Conservation (phyloP, 2,329 filamentous ascomycete species). For the Fusarium siculi region DNA sequence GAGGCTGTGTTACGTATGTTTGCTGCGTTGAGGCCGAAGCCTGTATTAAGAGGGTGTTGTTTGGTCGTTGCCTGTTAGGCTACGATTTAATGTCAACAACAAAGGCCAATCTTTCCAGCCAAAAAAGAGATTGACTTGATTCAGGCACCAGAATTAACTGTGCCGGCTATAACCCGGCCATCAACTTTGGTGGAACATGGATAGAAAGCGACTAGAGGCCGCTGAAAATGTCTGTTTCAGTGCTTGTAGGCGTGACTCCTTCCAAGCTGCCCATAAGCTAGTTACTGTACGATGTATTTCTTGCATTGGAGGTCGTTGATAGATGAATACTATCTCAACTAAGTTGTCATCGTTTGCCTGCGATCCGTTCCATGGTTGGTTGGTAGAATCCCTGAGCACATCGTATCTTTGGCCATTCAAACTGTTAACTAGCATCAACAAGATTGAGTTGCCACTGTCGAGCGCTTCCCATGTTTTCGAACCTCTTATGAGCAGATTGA, state of each 20-base stretch:
- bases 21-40: background rate
- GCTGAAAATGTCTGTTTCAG: too few species aligned
- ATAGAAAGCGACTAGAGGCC: background rate
- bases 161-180: background rate
- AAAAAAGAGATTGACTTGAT: background rate
- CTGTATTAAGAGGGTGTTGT: background rate
- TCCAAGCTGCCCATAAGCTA: background rate
- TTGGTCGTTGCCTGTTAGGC: slow-evolving; percentile 20
- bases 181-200: background rate
- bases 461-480: too few species aligned
- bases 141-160: slow-evolving; percentile 7
- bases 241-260: background rate
- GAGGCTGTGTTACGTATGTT: background rate
- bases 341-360: too few species aligned
- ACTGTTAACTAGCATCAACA: too few species aligned
- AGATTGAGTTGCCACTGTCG: too few species aligned
- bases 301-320: too few species aligned
- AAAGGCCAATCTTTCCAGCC: too few species aligned
- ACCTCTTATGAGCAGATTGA: too few species aligned
- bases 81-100: background rate
- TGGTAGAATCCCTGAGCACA: too few species aligned
- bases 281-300: background rate
- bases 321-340: too few species aligned
- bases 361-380: too few species aligned
- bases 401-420: too few species aligned